These are phyloP conservation scores for Pseudoperonospora humuli DNA, from an alignment of 352 stramenopile genomes.

Conservation along the genomic window DNA sequence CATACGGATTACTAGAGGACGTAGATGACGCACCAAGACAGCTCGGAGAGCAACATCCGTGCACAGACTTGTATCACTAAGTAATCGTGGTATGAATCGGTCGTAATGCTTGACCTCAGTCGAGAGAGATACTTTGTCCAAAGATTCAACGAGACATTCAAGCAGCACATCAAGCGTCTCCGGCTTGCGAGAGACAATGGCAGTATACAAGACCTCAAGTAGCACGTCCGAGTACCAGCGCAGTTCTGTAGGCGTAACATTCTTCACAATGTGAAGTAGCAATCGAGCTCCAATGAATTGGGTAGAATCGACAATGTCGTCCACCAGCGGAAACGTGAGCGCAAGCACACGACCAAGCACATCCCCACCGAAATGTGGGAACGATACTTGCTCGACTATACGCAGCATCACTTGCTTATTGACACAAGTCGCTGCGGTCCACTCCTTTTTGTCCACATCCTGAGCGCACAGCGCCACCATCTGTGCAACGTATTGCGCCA, in stretches of 20 bases:
- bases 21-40: conserved; percentile 50
- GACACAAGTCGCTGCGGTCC: conserved; percentile 35
- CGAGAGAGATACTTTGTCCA: conserved; percentile 56
- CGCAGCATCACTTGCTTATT: conserved; percentile 53
- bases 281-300: conserved; percentile 55
- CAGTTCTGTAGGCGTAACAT: conserved; percentile 65
- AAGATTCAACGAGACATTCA: conserved; percentile 39
- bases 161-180: conserved; percentile 51
- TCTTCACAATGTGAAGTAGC: conserved; percentile 50
- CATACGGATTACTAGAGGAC: conserved; percentile 35
- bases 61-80: conserved; percentile 55
- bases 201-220: conserved; percentile 58
- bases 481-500: conserved; percentile 28
- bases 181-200: conserved; percentile 51
- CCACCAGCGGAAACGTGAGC: conserved; percentile 71
- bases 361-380: conserved; percentile 55
- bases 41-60: conserved; percentile 48
- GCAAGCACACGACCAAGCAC: conserved; percentile 65
- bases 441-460: conserved; percentile 57
- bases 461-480: conserved; percentile 43
- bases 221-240: conserved; percentile 76
- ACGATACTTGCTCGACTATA: conserved; percentile 45
- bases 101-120: conserved; percentile 60
- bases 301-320: conserved; percentile 55
- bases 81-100: conserved; percentile 50